A percentile compares a stretch with the other conserved stretches of the same genome.
These are phyloP conservation scores for Fusarium papillatum DNA, from an alignment of 2,329 filamentous ascomycete genomes.

Conservation along the genomic window DNA sequence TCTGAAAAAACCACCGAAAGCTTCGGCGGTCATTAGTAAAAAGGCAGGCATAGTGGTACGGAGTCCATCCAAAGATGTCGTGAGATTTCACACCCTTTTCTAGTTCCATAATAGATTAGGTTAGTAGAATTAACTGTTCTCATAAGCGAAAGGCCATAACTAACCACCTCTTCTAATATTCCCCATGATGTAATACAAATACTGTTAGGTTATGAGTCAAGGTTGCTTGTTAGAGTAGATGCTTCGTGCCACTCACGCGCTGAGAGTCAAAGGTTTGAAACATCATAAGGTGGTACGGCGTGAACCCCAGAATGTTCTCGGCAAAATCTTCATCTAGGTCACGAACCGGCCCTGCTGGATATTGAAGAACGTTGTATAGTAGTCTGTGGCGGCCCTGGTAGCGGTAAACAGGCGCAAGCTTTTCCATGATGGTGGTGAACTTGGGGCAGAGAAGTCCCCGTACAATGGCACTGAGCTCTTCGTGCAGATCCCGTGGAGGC, in stretches of 20 bases:
- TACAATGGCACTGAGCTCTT: not conserved
- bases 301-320: not conserved
- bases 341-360: not conserved
- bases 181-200: no score
- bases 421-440: not conserved
- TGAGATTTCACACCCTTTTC: rapidly evolving
- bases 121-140: not conserved
- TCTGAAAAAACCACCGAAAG: no score
- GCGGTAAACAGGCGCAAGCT: not conserved
- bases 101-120: rapidly evolving
- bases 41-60: not conserved
- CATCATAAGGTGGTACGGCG: rapidly evolving
- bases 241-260: not conserved
- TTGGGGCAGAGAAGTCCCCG: not conserved
- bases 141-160: not conserved
- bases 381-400: not conserved
- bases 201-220: not conserved
- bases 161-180: not conserved
- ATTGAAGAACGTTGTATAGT: not conserved
- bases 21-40: no score
- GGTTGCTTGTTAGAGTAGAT: rapidly evolving
- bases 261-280: no score
- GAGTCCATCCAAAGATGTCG: not conserved
- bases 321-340: not conserved
- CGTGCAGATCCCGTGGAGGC: not conserved